Evolutionary conservation across 371 early-diverging fungal genomes (phyloP).

Genomic region (Blakeslea trispora): DNA sequence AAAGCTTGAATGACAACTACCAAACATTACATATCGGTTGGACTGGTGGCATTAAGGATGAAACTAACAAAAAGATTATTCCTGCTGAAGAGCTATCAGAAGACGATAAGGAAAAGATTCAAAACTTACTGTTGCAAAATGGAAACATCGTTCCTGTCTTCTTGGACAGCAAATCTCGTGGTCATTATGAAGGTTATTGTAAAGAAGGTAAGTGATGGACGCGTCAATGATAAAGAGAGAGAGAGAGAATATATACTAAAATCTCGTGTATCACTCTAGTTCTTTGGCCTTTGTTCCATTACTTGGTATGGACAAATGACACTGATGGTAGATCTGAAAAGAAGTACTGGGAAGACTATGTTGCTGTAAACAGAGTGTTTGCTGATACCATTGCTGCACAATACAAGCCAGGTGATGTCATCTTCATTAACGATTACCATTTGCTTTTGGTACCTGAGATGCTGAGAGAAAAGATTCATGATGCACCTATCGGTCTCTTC

Average conservation of each 20-base stretch:
- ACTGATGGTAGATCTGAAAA: slow-evolving; percentile 66
- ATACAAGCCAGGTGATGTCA: slow-evolving; percentile 84
- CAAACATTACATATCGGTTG: slow-evolving; percentile 73
- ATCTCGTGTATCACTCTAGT: slow-evolving; percentile 31
- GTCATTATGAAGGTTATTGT: slow-evolving; percentile 92
- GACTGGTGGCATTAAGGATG: slow-evolving; percentile 60
- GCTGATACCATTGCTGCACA: slow-evolving; percentile 75
- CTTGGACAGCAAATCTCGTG: slow-evolving; percentile 70
- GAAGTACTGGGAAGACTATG: slow-evolving; percentile 87
- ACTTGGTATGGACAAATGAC: slow-evolving; percentile 82
- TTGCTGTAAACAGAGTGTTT: slow-evolving; percentile 86
- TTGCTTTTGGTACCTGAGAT: slow-evolving; percentile 89
- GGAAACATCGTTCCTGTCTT: slow-evolving; percentile 76
- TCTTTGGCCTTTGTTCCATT: slow-evolving; percentile 99
- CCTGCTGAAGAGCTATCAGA: slow-evolving; percentile 34
- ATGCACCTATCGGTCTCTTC: slow-evolving; percentile 94
- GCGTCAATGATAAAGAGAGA: slow-evolving; percentile 37
- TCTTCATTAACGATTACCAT: slow-evolving; percentile 99
- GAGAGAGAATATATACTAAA: slow-evolving; percentile 12
- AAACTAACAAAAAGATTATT: slow-evolving; percentile 33
- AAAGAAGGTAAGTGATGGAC: slow-evolving; percentile 68
- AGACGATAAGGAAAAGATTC: slow-evolving; percentile 44
- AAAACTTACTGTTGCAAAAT: slow-evolving; percentile 48
- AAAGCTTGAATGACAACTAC: slow-evolving; percentile 50
- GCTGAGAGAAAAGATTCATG: slow-evolving; percentile 76